Base-by-base conservation (phyloP, 2,329 filamentous ascomycete genomes). In the Thielaviopsis cerberus region DNA sequence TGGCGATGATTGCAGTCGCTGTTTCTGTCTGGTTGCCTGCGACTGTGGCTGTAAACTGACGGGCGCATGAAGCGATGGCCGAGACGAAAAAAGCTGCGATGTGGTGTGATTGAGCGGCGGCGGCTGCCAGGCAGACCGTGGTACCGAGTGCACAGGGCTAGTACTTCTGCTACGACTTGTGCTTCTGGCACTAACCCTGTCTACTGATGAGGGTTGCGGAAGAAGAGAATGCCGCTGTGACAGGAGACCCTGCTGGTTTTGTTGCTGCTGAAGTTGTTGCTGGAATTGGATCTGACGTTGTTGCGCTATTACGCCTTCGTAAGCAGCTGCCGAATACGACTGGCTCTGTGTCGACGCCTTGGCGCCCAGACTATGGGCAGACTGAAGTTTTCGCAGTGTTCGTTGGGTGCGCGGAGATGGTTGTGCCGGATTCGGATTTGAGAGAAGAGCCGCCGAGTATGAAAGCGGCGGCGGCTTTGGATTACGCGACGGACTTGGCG, bases 321-420 rank as follows among this genome's bases (percentile, higher is more conserved):
- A 37, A 3, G 48, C 20, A 10, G 55, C 37, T 17, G 41, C 17
- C 3, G 56, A 50, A 37, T 79, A 79, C 24, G 77, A 73, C 60
- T 73, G 72, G 62, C 68, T 71, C 60, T 73, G 72, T 62, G 68
- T 71, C 57, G 72, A 66, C 58, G 73, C 71, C 64, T 78, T 76
- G 62, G 83, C 67, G 67, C 80, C 80, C 57, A 88, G 70, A 69
- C 78, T 74, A 72, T 88, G 85, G 55, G 86, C 85, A 30, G 86
- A 89, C 69, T 88, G 84, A 27, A 88, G 79, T 67, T 84, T 83
- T 64, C 86, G 80, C 61, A 89, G 74, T 53, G 79, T 77, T 65
- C 85, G 80, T 67, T 82, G 79, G 25, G 80, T 81, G 62, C 81
- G 77, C 51, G 82, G 81, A 26, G 81, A 82, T 24, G 79, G 75